phyloP scores from a whole-genome alignment of 352 stramenopile species.

The Phytopythium sindhum region DNA sequence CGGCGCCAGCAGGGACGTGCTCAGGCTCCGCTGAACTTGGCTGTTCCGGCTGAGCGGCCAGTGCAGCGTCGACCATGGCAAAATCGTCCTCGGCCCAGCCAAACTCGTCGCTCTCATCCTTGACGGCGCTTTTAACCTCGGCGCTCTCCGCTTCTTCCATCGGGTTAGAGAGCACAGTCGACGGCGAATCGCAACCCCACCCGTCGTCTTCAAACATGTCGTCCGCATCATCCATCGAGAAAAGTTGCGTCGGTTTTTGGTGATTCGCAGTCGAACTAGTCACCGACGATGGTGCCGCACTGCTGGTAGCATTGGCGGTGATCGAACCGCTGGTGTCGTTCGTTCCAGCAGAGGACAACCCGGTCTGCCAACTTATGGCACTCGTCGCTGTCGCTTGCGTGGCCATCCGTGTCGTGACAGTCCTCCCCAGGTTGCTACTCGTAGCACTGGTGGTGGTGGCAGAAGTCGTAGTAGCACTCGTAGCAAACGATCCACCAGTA shows the following conservation, averaged over 20 bases:
- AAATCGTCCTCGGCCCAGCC: constrained; percentile 43
- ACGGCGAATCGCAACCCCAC: constrained; percentile 71
- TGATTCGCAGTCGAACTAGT: background rate
- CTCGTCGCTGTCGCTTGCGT: background rate
- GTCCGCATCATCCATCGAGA: constrained; percentile 67
- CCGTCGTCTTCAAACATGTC: constrained; percentile 70
- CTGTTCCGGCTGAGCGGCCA: constrained; percentile 2
- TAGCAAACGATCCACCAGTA: background rate
- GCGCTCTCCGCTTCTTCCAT: constrained; percentile 18
- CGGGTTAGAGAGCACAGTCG: constrained; percentile 53
- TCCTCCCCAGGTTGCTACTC: background rate
- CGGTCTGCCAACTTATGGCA: background rate
- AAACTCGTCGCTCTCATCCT: constrained; percentile 31
- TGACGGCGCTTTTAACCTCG: constrained; percentile 2
- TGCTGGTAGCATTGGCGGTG: constrained; percentile 6
- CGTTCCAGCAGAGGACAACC: background rate
- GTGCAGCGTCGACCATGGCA: constrained; percentile 18
- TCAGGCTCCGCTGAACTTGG: background rate
- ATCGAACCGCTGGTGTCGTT: background rate
- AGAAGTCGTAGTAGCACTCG: constrained; percentile 7
- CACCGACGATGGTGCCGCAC: background rate
- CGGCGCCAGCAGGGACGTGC: background rate
- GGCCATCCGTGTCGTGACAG: background rate
- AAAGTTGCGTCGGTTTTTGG: constrained; percentile 43
- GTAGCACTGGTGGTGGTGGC: background rate